Evolutionary conservation across 2,329 filamentous ascomycete species (phyloP), one percentile per base, ranked within the genome.

Genomic region (Akanthomyces dipterigenus): DNA sequence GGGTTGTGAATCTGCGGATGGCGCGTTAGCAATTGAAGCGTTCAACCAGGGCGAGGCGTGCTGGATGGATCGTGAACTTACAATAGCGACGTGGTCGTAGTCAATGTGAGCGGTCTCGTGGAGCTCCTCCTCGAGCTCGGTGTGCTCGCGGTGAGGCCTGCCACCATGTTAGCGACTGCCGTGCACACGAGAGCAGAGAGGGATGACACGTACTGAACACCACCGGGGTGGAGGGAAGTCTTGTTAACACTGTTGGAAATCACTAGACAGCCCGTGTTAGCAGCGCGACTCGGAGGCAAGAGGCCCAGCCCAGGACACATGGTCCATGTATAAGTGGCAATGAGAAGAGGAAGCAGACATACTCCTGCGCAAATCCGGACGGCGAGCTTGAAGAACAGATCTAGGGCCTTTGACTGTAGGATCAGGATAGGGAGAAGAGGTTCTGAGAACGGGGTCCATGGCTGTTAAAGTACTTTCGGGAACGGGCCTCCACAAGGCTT

Each of bases 31-130:
- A 18, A 24, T 57, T 64, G 34, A 22, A 53, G 18, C 26, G 24
- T 34, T 18, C 6, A 28, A 26, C 5, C 5, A n/a, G 3, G 20
- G 5, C 14, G 24, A 20, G 38, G n/a, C 5, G 36, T 24, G 16
- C 26, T 24, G 28, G 58, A 22, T 48, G 45, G 58, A 22, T 48
- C 43, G 26, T 18, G 62, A 1, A 48, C 90, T 76, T 84, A 96
- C 93, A 82, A 99, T 99, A 66, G 95, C 91, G 72, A 99, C 95
- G 73, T 92, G 90, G 79, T 98, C 90, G 76, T 98, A 99, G 84
- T 99, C 95, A 73, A 99, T 99, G 84, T 99, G 93, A 68, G 95
- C 95, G 73, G 89, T 92, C 78, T 97, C 91, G 78, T 98, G 93
- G 64, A 99, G 89, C 77, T 96, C 91, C 80, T 98, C 92, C 80